Evolutionary conservation across 495 filamentous ascomycete species (phyloP), one percentile per base, ranked within the genome.

Genomic region (Extremus antarcticus): DNA sequence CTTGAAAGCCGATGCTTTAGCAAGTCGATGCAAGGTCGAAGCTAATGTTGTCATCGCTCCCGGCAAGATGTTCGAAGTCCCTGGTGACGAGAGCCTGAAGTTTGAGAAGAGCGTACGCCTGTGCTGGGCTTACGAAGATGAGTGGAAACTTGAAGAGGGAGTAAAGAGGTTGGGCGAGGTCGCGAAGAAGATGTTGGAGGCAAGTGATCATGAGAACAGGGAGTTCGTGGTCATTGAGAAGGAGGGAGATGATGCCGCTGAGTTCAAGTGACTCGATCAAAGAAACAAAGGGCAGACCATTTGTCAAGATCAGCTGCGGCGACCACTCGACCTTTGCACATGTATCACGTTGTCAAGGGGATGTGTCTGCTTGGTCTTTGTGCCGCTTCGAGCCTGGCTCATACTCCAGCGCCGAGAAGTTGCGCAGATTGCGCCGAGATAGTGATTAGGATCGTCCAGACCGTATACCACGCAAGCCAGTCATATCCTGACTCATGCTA

Each of bases 111-210:
- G 72, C 35, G 53, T 92, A 16, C 74, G 88, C 43, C 60, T 94
- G 8, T 87, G 84, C 57, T 89, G 87, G 67, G 76, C 85, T 10
- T 91, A 83, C 82, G 87, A 84, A 70, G 77, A 83, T 19, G 81
- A 81, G 64, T 74, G 74, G n/a, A 69, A 75, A 49, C 57, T 94
- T n/a, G 73, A 62, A 1, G 85, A 90, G 63, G 88, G 86, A 0
- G 75, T 92, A 10, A 63, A 66, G 66, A 75, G 85, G 56, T 65
- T 92, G 39, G 84, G 67, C 25, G 63, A 62, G 25, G 77, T 79
- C 29, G 54, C 80, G 38, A 48, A 50, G 43, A 41, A 25, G 47
- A 64, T 73, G 56, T 53, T 64, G 47, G 56, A 63, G n/a, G n/a
- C n/a, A n/a, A n/a, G n/a, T 49, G 61, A 65, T 23, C 25, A 21